A percentile compares a stretch with the other conserved stretches of the same genome.
phyloP scores from a whole-genome alignment of 1,284 basidiomycete species.

The Puccinia coronata region DNA sequence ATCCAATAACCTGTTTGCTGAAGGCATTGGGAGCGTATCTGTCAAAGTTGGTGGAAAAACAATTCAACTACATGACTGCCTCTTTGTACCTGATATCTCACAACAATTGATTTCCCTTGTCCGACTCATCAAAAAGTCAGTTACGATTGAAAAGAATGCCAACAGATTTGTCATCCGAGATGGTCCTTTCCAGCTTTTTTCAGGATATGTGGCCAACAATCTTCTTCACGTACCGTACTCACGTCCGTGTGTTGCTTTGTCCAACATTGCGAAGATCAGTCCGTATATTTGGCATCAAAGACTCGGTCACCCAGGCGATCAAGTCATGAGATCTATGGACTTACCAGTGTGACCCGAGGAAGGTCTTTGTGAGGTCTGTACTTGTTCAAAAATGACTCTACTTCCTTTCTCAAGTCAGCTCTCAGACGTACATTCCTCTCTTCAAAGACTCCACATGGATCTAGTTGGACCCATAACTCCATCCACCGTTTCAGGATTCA shows the following conservation, averaged over 20 bases:
- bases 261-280: too few relatives aligned
- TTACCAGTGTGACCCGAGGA: neutral
- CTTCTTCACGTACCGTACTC: neutral
- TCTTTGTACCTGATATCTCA: neutral
- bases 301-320: neutral
- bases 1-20: neutral
- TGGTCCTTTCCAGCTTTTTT: too few relatives aligned
- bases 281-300: neutral
- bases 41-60: neutral
- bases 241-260: neutral
- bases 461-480: neutral
- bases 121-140: neutral
- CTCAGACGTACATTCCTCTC: neutral
- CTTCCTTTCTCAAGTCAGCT: neutral
- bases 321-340: neutral
- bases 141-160: neutral
- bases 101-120: neutral
- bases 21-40: neutral
- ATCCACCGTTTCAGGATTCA: neutral
- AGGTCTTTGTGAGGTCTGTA: neutral
- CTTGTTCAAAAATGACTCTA: neutral
- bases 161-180: neutral
- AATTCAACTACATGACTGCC: neutral
- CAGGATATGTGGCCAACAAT: neutral
- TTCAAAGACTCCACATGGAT: neutral